A percentile compares a stretch with the other conserved stretches of the same genome.
Evolutionary conservation across 2,329 filamentous ascomycete species (phyloP).

Genomic region (Colletotrichum sp.): DNA sequence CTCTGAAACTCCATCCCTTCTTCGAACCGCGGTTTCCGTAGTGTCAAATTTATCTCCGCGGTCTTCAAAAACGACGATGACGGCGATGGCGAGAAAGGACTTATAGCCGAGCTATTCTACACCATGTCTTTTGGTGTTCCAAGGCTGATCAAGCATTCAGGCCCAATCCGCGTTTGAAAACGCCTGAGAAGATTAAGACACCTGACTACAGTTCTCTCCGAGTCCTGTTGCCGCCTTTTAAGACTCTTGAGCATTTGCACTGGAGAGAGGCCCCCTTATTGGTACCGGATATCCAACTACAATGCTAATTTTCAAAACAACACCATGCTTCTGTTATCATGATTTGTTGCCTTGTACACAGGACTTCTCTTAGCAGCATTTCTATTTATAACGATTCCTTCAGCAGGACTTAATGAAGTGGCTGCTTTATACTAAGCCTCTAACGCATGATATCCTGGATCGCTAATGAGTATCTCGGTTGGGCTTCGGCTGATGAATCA

Average conservation of each 20-base stretch:
- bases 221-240: neutral
- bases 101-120: neutral
- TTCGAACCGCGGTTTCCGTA: fast-evolving
- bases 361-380: neutral
- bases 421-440: neutral
- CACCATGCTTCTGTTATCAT: neutral
- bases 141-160: neutral
- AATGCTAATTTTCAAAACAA: neutral
- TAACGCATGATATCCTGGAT: neutral
- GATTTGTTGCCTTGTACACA: neutral
- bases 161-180: neutral
- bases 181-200: neutral
- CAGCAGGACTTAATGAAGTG: neutral
- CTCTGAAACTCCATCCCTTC: neutral
- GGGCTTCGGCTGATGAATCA: neutral
- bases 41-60: neutral
- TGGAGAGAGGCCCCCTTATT: neutral
- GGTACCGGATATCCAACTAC: neutral
- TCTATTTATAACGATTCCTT: neutral
- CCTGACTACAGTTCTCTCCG: neutral
- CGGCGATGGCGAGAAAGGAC: neutral
- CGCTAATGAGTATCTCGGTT: neutral
- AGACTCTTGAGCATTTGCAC: neutral
- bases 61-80: neutral
- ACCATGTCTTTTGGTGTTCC: neutral